phyloP scores from a whole-genome alignment of 2,329 filamentous ascomycete genomes.

The Colletotrichum sp. region DNA sequence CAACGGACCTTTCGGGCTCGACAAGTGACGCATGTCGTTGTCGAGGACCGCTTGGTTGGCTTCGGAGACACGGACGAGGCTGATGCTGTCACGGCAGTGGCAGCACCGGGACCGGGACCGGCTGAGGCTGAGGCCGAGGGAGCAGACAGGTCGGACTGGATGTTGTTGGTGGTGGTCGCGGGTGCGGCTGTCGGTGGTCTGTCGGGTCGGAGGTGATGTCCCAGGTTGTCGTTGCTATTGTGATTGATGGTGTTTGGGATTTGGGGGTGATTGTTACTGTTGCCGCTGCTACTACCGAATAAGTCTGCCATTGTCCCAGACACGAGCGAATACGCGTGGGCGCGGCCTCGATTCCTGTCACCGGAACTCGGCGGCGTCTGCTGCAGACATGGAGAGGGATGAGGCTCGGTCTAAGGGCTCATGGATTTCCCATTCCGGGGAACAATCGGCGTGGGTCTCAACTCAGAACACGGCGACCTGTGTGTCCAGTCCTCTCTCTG shows the following conservation, averaged over 20 bases:
- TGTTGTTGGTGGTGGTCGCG: not conserved
- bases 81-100: constrained; percentile 15
- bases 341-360: constrained; percentile 6
- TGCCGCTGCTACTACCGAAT: constrained; percentile 5
- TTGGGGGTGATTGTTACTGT: not conserved
- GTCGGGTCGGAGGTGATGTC: constrained; percentile 18
- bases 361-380: constrained; percentile 13
- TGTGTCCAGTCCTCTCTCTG: not conserved
- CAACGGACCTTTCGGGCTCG: constrained; percentile 64
- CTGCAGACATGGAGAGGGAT: constrained; percentile 12
- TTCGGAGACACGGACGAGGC: constrained; percentile 20
- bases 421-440: constrained; percentile 18
- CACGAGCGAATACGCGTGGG: not conserved
- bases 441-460: constrained; percentile 17
- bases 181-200: constrained; percentile 17
- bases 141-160: not conserved
- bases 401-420: constrained; percentile 13
- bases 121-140: not conserved
- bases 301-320: constrained; percentile 17
- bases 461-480: not conserved
- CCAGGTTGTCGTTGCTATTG: constrained; percentile 15
- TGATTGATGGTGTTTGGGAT: not conserved
- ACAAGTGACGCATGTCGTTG: constrained; percentile 60
- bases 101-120: not conserved
- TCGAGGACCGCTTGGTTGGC: constrained; percentile 42